Evolutionary conservation across 768 basidiomycete species (phyloP).

Genomic region (Clitopilus hobsonii): DNA sequence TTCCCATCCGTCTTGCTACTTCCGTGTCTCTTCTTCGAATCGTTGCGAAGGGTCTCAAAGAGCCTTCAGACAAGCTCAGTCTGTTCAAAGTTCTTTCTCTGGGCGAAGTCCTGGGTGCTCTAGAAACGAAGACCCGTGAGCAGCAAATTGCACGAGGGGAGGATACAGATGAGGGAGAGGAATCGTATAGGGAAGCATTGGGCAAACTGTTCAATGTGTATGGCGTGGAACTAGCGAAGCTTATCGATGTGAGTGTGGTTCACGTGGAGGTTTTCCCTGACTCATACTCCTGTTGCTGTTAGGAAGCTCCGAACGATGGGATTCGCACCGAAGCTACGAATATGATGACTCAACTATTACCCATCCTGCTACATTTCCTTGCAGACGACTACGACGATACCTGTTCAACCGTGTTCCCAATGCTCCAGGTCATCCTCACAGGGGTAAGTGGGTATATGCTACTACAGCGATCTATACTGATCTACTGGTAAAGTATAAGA

Average conservation of each 20-base stretch:
- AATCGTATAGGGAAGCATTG: conserved; percentile 84
- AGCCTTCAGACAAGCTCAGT: conserved; percentile 83
- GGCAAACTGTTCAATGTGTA: conserved; percentile 79
- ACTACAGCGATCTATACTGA: conserved; percentile 3
- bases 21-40: conserved; percentile 78
- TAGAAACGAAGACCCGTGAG: conserved; percentile 71
- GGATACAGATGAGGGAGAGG: conserved; percentile 81
- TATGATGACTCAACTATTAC: conserved; percentile 64
- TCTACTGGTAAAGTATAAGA: conserved; percentile 64
- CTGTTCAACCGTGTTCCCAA: conserved; percentile 76
- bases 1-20: conserved; percentile 80
- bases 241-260: conserved; percentile 75
- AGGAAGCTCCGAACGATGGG: conserved; percentile 61
- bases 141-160: conserved; percentile 64
- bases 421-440: conserved; percentile 70
- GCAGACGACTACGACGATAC: conserved; percentile 90
- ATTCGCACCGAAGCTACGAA: conserved; percentile 59
- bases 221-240: conserved; percentile 78
- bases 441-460: conserved; percentile 48
- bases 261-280: too few species aligned
- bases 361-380: conserved; percentile 83
- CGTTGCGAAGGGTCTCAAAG: conserved; percentile 90
- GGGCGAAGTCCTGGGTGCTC: conserved; percentile 71
- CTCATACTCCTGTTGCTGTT: too few species aligned
- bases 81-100: conserved; percentile 87